Percentiles rank a stretch among this genome's conserved stretches.
Evolutionary conservation across 164 flowering plant genomes (phyloP).

Genomic region (Stephania yunnanensis): DNA sequence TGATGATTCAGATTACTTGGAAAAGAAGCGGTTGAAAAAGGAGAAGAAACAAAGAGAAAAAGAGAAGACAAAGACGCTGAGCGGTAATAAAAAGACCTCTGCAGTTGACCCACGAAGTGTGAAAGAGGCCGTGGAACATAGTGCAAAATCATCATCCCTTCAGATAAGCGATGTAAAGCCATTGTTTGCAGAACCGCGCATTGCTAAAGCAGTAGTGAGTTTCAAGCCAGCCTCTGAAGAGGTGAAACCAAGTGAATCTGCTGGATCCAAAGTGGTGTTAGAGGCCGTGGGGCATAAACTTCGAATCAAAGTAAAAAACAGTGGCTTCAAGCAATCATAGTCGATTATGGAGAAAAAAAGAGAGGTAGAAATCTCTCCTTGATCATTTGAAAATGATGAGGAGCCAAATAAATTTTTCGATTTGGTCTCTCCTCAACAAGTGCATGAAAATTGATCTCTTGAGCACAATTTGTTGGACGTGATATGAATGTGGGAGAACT

Average conservation of each 20-base stretch:
- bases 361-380: not conserved
- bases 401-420: not conserved
- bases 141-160: conserved; percentile 21
- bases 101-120: conserved; percentile 15
- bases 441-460: not conserved
- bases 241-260: conserved; percentile 31
- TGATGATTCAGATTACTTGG: conserved; percentile 66
- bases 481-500: not conserved
- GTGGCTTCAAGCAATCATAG: conserved; percentile 7
- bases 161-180: conserved; percentile 20
- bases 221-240: conserved; percentile 17
- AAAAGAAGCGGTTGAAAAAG: conserved; percentile 68
- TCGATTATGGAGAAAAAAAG: not conserved
- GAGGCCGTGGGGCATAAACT: conserved; percentile 24
- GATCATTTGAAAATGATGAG: not conserved
- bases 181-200: conserved; percentile 17
- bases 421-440: not conserved
- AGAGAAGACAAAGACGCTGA: conserved; percentile 46
- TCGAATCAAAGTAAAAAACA: conserved; percentile 14
- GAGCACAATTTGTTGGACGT: not conserved
- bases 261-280: conserved; percentile 23
- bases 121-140: conserved; percentile 19
- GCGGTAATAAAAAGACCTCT: conserved; percentile 21
- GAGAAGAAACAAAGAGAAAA: conserved; percentile 68
- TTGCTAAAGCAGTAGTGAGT: conserved; percentile 20